Evolutionary conservation across 169 alveolate genomes (phyloP), one percentile per base, ranked within the genome.

Genomic region (Hepatocystis sp.): DNA sequence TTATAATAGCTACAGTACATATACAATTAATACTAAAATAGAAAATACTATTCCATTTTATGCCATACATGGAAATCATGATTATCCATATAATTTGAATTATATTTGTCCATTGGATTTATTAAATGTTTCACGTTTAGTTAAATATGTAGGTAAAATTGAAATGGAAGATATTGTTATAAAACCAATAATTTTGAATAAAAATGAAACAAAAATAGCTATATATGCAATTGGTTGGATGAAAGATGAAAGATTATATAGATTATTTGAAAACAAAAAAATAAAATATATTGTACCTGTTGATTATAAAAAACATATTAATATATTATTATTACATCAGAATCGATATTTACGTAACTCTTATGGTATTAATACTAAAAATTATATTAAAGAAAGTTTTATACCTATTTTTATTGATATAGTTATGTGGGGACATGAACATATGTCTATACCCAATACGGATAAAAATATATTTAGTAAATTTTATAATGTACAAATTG

Each of bases 351-450:
- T 96, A 89, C 97, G 98, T 8, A 91, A 84, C 81, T 84, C 92
- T 53, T 86, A 89, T 10, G 97, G 97, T 27, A 91, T 90, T 28
- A 66, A 94, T 42, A 84, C 96, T 52, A 91, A 95, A 81, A 93
- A 93, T 84, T 93, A 88, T 55, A 84, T 96, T 8, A 93, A 95
- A 53, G 98, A 96, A 63, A 94, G 96, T 17, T 91, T 91, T 84
- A 89, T 97, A 40, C 98, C 98, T 1, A 91, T 88, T 4, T 96
- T 95, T 84, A 86, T 97, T 36, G 97, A 97, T 78, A 84, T 97
- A 49, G 94, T 96, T 0, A 93, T 97, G 19, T 96, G 99, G 98
- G 99, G 99, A 8, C 99, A 98, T 90, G 99, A 98, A 78, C 99
- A 98, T 91, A 98, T 96, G 55, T 95, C 97, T 46, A 91, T 93